Base-by-base conservation (phyloP, 1,284 basidiomycete species). In the Phylloporus gajari region DNA sequence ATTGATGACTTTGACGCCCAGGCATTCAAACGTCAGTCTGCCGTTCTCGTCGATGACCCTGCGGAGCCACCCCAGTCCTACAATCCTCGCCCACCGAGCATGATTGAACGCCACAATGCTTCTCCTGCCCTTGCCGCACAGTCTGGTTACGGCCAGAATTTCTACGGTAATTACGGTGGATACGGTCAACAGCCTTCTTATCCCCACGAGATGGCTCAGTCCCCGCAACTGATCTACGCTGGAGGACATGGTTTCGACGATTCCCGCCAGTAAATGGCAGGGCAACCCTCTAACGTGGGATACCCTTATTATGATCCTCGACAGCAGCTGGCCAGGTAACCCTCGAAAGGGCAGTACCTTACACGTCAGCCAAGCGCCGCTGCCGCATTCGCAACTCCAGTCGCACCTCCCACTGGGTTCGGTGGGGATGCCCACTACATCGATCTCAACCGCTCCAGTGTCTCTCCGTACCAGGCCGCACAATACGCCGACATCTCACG, bases 401-500 rank as follows among this genome's bases (percentile, higher is more conserved):
- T 53, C 5, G 59, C 38, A 15, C 67, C 74, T 19, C 65, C 70
- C 7, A 53, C 17, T 25, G 23, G 73, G 6, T 1, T 61, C 53
- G 78, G 78, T 51, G 59, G 69, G 13, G 80, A 83, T 35, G 77
- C 83, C 17, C 87, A 90, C 72, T 93, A 93, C 71, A 85, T 89
- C 30, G 90, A 93, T 75, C 83, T 93, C 58, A 84, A 82, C 77
- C 87, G 93, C 51, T 90, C 90, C 21, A 93, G 92, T 75, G 88
- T 93, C 5, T 89, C 92, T 9, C 92, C 93, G 0, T 92, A 87
- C 86, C 93, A 94, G 78, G 92, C 90, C 35, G 86, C 86, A 1
- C 93, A 94, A 79, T 93, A 93, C 75, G 88, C 85, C n/a, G 91
- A 91, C 75, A 93, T 93, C 70, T 89, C 90, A 4, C 85, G 86